Base-by-base conservation (phyloP, 1,284 basidiomycete genomes). In the Cryptococcus hybrid region DNA sequence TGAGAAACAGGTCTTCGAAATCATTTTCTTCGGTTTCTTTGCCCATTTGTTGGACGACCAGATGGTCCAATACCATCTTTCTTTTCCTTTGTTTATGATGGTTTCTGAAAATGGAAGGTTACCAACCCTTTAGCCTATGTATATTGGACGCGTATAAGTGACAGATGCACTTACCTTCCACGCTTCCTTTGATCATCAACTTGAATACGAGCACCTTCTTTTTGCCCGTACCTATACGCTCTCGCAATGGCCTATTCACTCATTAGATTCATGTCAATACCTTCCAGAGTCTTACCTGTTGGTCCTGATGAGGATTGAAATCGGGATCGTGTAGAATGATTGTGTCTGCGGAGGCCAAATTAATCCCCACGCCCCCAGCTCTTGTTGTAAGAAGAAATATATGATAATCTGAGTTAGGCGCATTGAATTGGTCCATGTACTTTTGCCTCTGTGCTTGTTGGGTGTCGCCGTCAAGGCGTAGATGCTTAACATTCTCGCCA, bases 361-460 rank as follows among this genome's bases (percentile, higher is more conserved):
- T 97, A 78, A 97, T 96, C 37, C 94, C 93, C 54, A 97, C 89
- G 60, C 95, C 95, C 44, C 95, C 95, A 43, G 96, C 96, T 47
- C 96, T 86, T 35, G 96, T 99, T 4, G 91, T 90, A 40, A 99
- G 82, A 7, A 99, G 80, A 75, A 91, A 97, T 62, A 97, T 87
- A 76, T 94, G 94, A 57, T 88, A 80, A 51, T 95, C 90, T 1
- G 92, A 95, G 52, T 84, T 84, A 2, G 87, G 86, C 42, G 85
- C 86, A 74, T 98, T 97, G 81, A 90, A 98, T 62, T 87, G 86
- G 68, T 98, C 94, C 85, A 98, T 96, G 47, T 86, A 87, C 72
- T 91, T 94, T 71, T 98, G 95, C 55, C 97, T 86, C 60, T 87
- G 86, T 24, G 84, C 83, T 64, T 90, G 88, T 68, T 90, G 91